phyloP scores from a whole-genome alignment of 192 early-diverging fungal species.

The Lobosporangium transversale region DNA sequence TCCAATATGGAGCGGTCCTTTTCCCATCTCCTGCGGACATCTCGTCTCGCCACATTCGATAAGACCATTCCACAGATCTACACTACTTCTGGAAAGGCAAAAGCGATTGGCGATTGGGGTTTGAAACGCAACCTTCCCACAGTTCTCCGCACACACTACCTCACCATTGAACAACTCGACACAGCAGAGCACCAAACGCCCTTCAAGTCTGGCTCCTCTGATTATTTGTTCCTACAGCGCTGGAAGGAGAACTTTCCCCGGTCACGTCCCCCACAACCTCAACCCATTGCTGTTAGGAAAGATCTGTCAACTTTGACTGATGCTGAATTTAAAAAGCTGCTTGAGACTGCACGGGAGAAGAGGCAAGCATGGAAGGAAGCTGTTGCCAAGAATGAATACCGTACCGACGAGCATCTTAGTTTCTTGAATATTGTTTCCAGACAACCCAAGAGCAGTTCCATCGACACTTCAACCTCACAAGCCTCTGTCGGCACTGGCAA shows the following conservation, averaged over 20 bases:
- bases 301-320: conserved; percentile 69
- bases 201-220: conserved; percentile 69
- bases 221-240: conserved; percentile 64
- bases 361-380: conserved; percentile 63
- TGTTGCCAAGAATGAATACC: conserved; percentile 48
- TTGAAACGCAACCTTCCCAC: conserved; percentile 78
- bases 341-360: conserved; percentile 63
- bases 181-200: conserved; percentile 77
- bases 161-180: conserved; percentile 69
- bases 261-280: conserved; percentile 63
- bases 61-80: conserved; percentile 77
- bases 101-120: conserved; percentile 76
- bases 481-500: conserved; percentile 47
- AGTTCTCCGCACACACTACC: conserved; percentile 65
- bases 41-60: conserved; percentile 75
- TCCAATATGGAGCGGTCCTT: conserved; percentile 72
- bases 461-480: conserved; percentile 36
- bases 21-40: conserved; percentile 70
- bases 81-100: conserved; percentile 63
- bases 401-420: conserved; percentile 24
- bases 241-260: conserved; percentile 82
- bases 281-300: conserved; percentile 52
- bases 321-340: conserved; percentile 68
- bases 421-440: conserved; percentile 26
- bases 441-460: conserved; percentile 26